Conservation (phyloP, 202 grass and related monocot species). For the Dendrocalamus latiflorus region DNA sequence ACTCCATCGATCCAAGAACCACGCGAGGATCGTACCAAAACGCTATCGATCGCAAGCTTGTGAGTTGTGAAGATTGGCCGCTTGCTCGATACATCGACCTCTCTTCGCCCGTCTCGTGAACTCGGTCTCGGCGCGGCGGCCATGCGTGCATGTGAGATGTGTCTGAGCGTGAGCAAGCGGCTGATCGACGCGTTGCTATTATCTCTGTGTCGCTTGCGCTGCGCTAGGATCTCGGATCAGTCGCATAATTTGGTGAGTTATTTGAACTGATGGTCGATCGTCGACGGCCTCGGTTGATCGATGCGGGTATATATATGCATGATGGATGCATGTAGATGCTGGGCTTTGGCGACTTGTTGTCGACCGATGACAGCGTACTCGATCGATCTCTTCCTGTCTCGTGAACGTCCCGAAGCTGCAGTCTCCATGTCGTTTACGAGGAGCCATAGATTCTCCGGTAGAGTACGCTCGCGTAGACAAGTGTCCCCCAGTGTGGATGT, state of each 20-base stretch:
- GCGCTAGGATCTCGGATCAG: background rate
- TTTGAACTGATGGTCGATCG: background rate
- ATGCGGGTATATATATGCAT: background rate
- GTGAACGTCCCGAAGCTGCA: conserved; percentile 29
- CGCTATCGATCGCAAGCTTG: background rate
- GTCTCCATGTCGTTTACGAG: conserved; percentile 37
- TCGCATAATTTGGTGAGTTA: background rate
- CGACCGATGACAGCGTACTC: background rate
- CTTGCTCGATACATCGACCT: background rate
- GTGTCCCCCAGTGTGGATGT: background rate
- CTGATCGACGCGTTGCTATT: background rate
- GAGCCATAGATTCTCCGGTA: background rate
- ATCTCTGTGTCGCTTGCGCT: background rate
- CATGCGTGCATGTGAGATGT: background rate
- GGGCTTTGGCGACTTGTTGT: background rate
- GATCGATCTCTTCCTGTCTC: background rate
- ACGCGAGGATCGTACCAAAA: background rate
- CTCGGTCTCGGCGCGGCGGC: background rate
- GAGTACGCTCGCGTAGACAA: background rate
- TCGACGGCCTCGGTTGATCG: background rate
- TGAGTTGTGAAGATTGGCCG: background rate
- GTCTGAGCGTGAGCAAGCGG: background rate
- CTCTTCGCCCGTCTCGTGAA: background rate
- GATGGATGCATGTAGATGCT: background rate
- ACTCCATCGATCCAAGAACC: background rate